These are phyloP conservation scores for Eutypella sp. DNA, from an alignment of 2,329 filamentous ascomycete species.

Conservation along the genomic window DNA sequence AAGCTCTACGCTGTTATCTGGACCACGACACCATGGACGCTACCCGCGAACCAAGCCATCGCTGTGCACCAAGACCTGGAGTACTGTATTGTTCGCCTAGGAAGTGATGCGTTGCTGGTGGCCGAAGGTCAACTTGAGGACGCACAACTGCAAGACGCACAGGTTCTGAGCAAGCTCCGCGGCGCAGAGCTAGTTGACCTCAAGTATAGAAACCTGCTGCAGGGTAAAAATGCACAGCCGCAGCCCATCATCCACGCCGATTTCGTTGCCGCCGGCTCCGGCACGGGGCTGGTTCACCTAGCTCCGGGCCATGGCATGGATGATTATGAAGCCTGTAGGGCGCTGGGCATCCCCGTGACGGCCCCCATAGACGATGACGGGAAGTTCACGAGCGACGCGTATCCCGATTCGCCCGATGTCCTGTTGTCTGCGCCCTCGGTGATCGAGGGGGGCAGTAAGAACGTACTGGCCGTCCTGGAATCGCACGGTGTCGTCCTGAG, in stretches of 20 bases:
- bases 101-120: constrained; percentile 60
- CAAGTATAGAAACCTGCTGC: constrained; percentile 67
- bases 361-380: constrained; percentile 83
- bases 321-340: constrained; percentile 78
- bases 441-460: constrained; percentile 61
- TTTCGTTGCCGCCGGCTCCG: constrained; percentile 87
- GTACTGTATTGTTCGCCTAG: constrained; percentile 63
- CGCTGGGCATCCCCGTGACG: constrained; percentile 65
- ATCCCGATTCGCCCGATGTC: constrained; percentile 60
- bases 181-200: constrained; percentile 63
- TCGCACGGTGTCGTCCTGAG: constrained; percentile 54
- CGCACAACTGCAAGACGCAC: constrained; percentile 11
- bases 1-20: constrained; percentile 80
- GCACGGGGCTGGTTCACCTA: constrained; percentile 89
- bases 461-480: constrained; percentile 65
- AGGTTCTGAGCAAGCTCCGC: constrained; percentile 51
- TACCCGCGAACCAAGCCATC: constrained; percentile 88
- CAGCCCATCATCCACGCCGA: constrained; percentile 77
- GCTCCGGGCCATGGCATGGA: constrained; percentile 96
- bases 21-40: constrained; percentile 97
- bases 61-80: constrained; percentile 70
- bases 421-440: constrained; percentile 68
- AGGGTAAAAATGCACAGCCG: constrained; percentile 46
- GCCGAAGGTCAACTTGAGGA: constrained; percentile 64
- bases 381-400: constrained; percentile 73